Percentiles rank a stretch among this genome's conserved stretches.
These are phyloP conservation scores for Lyophyllum decastes DNA, from an alignment of 768 basidiomycete species.

Conservation along the genomic window DNA sequence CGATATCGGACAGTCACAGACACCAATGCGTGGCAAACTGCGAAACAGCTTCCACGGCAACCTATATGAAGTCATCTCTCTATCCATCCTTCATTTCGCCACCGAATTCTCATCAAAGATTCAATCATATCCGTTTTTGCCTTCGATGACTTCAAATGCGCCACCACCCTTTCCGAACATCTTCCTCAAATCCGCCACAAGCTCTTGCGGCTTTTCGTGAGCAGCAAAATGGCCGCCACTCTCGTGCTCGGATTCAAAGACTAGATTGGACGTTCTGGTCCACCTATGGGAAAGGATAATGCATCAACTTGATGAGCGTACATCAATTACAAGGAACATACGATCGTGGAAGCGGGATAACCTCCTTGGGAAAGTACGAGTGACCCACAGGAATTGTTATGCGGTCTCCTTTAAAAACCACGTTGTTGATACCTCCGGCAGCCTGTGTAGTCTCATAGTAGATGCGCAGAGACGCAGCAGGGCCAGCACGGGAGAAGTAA, in stretches of 20 bases:
- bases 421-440: conserved; percentile 10
- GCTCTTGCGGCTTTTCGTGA: conserved; percentile 36
- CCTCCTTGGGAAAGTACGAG: conserved; percentile 50
- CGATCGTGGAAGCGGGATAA: conserved; percentile 26
- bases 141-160: neutral
- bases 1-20: no score
- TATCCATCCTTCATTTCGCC: no score
- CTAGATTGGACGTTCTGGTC: conserved; percentile 16
- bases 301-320: neutral
- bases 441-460: neutral
- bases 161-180: conserved; percentile 47
- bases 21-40: no score
- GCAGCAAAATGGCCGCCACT: conserved; percentile 51
- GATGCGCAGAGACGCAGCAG: conserved; percentile 52
- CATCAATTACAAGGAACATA: conserved; percentile 7
- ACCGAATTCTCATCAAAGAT: no score
- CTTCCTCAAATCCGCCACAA: conserved; percentile 30
- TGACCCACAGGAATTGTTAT: conserved; percentile 44
- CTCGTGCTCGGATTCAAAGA: conserved; percentile 34
- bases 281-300: conserved; percentile 14
- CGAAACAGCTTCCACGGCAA: no score
- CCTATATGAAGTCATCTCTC: no score
- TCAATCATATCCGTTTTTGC: neutral
- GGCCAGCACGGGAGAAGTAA: conserved; percentile 60
- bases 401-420: conserved; percentile 1